These are phyloP conservation scores for Rhizophagus clarus DNA, from an alignment of 192 early-diverging fungal genomes.

Conservation along the genomic window DNA sequence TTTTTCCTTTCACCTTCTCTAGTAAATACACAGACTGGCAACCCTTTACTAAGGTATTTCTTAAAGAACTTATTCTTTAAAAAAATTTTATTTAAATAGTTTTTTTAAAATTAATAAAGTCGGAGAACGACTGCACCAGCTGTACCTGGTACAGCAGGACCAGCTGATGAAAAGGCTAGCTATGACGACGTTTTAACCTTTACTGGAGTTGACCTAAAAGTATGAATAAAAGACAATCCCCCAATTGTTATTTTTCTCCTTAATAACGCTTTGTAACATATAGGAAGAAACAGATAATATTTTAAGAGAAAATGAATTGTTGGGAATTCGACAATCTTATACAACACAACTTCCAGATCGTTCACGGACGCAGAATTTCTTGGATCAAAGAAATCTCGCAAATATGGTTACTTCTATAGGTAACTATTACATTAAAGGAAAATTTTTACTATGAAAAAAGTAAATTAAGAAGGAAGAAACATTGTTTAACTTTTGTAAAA, in stretches of 20 bases:
- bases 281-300: constrained; percentile 63
- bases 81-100: not conserved
- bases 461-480: not conserved
- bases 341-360: constrained; percentile 33
- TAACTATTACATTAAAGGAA: constrained; percentile 23
- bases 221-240: not conserved
- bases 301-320: constrained; percentile 45
- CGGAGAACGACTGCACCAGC: constrained; percentile 16
- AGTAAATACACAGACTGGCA: not conserved
- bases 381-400: constrained; percentile 43
- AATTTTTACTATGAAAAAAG: not conserved
- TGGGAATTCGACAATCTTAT: constrained; percentile 25
- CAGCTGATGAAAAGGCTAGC: constrained; percentile 40
- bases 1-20: not conserved
- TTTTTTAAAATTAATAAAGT: constrained; percentile 3
- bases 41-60: not conserved
- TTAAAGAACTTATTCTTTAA: not conserved
- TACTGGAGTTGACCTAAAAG: constrained; percentile 72
- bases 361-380: constrained; percentile 49
- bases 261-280: not conserved
- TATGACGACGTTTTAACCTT: constrained; percentile 78
- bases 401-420: constrained; percentile 44
- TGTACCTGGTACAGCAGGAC: constrained; percentile 2
- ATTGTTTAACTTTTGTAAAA: not conserved
- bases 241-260: not conserved